These are phyloP conservation scores for Cryphonectria naterciae DNA, from an alignment of 2,329 filamentous ascomycete species.

Conservation along the genomic window DNA sequence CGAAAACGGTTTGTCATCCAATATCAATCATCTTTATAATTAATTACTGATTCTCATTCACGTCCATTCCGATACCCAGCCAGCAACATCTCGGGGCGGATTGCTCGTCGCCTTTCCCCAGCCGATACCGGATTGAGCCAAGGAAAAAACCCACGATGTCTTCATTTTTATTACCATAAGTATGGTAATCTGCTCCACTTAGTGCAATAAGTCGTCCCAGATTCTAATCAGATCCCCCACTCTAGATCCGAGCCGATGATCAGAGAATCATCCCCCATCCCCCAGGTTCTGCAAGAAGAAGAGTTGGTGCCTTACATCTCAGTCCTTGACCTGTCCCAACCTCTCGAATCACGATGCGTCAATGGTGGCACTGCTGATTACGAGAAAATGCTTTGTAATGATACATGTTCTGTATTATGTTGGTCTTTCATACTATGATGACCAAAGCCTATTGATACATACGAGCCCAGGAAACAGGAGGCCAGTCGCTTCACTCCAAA, in stretches of 20 bases:
- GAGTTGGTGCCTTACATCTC: background rate
- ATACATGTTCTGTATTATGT: background rate
- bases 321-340: background rate
- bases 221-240: background rate
- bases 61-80: background rate
- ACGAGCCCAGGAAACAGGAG: background rate
- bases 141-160: background rate
- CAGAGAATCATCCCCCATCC: background rate
- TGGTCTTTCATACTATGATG: background rate
- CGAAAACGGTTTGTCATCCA: background rate
- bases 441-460: background rate
- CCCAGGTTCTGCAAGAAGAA: background rate
- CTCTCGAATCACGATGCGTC: background rate
- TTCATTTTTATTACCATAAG: background rate
- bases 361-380: background rate
- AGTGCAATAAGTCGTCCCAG: background rate
- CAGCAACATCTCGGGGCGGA: background rate
- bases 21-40: background rate
- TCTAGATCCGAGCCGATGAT: background rate
- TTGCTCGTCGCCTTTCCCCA: background rate
- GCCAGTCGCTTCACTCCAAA: background rate
- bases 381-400: background rate
- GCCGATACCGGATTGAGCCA: conserved; percentile 4
- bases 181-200: background rate
- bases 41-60: background rate